Conservation (phyloP, 768 basidiomycete species). For the Calocybe indica region DNA sequence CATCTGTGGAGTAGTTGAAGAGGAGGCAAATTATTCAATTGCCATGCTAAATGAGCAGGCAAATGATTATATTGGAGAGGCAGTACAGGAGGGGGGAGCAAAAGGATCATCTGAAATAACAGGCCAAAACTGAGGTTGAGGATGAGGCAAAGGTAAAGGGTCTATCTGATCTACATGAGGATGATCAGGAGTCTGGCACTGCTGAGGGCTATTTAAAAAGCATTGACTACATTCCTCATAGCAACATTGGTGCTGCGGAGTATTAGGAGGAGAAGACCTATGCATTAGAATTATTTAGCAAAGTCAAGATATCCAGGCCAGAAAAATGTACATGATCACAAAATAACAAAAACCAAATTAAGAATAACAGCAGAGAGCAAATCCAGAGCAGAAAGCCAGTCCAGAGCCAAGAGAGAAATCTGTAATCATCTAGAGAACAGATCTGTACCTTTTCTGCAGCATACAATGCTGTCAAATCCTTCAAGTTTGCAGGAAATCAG, state of each 20-base stretch:
- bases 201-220: not conserved
- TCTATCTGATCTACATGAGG: not conserved
- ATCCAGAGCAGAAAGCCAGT: not conserved
- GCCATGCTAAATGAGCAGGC: not conserved
- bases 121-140: too few species aligned
- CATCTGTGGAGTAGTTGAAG: too few species aligned
- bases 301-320: not conserved
- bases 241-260: too few species aligned
- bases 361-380: not conserved
- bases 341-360: not conserved
- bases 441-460: too few species aligned
- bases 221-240: too few species aligned
- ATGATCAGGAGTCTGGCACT: not conserved
- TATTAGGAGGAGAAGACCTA: not conserved
- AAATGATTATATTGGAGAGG: not conserved
- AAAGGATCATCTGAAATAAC: too few species aligned
- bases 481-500: too few species aligned
- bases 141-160: too few species aligned
- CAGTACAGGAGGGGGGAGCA: too few species aligned
- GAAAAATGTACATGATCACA: not conserved
- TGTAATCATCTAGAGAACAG: constrained; percentile 9
- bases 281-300: not conserved
- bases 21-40: not conserved
- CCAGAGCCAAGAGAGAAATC: too few species aligned
- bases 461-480: too few species aligned